Evolutionary conservation across 2,329 filamentous ascomycete species (phyloP).

Genomic region (Fusarium mundagurra): DNA sequence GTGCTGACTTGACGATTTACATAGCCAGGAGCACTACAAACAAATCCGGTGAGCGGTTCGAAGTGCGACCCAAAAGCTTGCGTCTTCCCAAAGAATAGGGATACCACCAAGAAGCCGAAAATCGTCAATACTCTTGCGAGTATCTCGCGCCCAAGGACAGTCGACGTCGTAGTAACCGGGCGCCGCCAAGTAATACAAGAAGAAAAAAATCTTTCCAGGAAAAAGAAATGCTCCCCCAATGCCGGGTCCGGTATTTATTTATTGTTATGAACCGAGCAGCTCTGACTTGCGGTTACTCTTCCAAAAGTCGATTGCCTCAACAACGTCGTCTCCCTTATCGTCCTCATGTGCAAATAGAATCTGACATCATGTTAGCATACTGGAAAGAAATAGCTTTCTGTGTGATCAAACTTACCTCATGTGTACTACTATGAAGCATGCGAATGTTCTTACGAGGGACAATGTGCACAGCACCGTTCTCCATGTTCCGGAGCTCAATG

Average conservation of each 20-base stretch:
- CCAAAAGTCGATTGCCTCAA: constrained; percentile 98
- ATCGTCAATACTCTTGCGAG: constrained; percentile 35
- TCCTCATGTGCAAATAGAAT: constrained; percentile 98
- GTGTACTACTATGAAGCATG: constrained; percentile 96
- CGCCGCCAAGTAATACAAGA: constrained; percentile 44
- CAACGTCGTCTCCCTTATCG: constrained; percentile 89
- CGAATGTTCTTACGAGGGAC: constrained; percentile 96
- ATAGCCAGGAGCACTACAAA: constrained; percentile 1
- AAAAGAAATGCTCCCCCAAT: constrained; percentile 37
- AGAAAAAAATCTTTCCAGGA: constrained; percentile 41
- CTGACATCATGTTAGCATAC: constrained; percentile 58
- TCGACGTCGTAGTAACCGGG: constrained; percentile 24
- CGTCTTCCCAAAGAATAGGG: background rate
- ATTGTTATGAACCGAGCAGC: constrained; percentile 41
- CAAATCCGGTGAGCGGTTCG: constrained; percentile 1
- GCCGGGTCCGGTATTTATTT: constrained; percentile 7
- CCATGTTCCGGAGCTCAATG: constrained; percentile 94
- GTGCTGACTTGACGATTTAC: constrained; percentile 2
- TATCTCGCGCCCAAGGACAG: constrained; percentile 24
- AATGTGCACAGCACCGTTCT: constrained; percentile 94
- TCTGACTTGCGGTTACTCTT: constrained; percentile 69
- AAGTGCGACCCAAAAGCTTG: constrained; percentile 8
- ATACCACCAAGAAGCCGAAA: constrained; percentile 25
- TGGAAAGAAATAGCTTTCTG: background rate
- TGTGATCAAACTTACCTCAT: constrained; percentile 74